A percentile compares a stretch with the other conserved stretches of the same genome.
Evolutionary conservation across 2,329 filamentous ascomycete species (phyloP).

Genomic region (Scytalidium sp.): DNA sequence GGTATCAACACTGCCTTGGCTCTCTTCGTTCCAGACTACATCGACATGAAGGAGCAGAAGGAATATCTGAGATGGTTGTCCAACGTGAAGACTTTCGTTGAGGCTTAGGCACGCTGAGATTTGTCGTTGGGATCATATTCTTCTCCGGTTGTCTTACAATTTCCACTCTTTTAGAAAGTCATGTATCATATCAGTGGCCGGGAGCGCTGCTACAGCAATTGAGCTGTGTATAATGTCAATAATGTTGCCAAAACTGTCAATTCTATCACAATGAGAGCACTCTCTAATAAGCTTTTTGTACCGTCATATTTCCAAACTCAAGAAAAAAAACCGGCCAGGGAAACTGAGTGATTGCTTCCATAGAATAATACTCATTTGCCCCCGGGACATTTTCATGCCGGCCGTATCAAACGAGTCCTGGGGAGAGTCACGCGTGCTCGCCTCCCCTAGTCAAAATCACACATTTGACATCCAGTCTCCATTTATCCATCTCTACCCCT

Average conservation of each 20-base stretch:
- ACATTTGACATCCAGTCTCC: constrained; percentile 15
- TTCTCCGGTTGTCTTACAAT: constrained; percentile 23
- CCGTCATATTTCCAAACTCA: too few relatives aligned
- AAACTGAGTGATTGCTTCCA: too few relatives aligned
- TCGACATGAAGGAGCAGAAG: constrained; percentile 97
- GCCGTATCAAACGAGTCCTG: neutral
- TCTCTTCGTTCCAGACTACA: constrained; percentile 91
- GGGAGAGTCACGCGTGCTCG: constrained; percentile 13
- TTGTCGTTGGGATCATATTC: constrained; percentile 6
- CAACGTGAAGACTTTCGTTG: constrained; percentile 82
- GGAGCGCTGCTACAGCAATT: neutral
- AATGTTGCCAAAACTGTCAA: neutral
- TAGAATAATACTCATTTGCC: too few relatives aligned
- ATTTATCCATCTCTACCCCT: constrained; percentile 1
- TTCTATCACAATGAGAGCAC: neutral
- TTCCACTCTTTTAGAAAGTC: constrained; percentile 16
- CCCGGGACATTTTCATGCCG: too few relatives aligned
- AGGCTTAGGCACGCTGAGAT: constrained; percentile 46
- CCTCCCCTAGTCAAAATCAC: constrained; percentile 23
- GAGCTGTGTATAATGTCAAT: neutral
- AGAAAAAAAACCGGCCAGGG: too few relatives aligned
- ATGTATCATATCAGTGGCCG: neutral
- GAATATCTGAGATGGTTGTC: constrained; percentile 92
- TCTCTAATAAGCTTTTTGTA: too few relatives aligned
- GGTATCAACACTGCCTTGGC: constrained; percentile 85